phyloP scores from a whole-genome alignment of 768 basidiomycete genomes.

The Suillus sp. region DNA sequence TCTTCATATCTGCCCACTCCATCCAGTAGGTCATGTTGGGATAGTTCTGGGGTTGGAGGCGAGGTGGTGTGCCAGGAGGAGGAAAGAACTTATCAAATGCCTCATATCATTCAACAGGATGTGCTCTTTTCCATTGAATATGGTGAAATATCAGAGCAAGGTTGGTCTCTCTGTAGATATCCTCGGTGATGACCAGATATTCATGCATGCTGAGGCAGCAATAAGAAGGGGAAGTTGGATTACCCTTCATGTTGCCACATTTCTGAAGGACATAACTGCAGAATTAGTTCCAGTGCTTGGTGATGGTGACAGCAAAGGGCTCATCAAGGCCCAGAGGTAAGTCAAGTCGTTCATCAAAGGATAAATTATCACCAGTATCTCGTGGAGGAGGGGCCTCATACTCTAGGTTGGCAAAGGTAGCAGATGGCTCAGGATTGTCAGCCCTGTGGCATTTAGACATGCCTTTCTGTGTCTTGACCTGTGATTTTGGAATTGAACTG shows the following conservation, averaged over 20 bases:
- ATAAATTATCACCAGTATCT: not conserved
- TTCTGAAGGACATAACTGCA: slow-evolving; percentile 1
- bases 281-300: not conserved
- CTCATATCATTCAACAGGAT: not conserved
- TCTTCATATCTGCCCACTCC: not conserved
- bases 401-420: not conserved
- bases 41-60: not conserved
- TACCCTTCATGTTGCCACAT: slow-evolving; percentile 6
- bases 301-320: not conserved
- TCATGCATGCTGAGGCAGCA: not conserved
- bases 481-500: not conserved
- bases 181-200: not conserved
- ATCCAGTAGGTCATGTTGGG: not conserved
- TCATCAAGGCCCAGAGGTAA: not conserved
- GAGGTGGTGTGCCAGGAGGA: not conserved
- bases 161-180: not conserved
- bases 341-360: not conserved
- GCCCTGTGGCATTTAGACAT: not conserved
- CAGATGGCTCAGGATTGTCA: not conserved
- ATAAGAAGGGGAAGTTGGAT: not conserved
- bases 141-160: not conserved
- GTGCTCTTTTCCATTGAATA: slow-evolving; percentile 2
- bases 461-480: not conserved
- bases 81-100: slow-evolving; percentile 6
- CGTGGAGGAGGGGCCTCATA: not conserved